Conservation (phyloP, 2,329 filamentous ascomycete genomes). For the Clonostachys rosea region DNA sequence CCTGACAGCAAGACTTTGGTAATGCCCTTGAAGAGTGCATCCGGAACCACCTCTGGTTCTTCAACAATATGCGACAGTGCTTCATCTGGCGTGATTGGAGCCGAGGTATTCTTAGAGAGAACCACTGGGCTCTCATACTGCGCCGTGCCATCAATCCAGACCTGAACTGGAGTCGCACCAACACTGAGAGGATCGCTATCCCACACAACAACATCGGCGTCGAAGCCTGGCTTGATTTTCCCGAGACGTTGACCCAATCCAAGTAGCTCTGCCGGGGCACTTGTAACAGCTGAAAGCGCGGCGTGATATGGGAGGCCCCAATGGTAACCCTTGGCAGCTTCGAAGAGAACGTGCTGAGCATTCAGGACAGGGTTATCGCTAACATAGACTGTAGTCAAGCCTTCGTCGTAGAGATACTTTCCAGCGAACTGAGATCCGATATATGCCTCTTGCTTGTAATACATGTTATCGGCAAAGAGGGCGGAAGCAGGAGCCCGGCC, state of each 20-base stretch:
- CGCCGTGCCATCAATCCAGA: constrained; percentile 58
- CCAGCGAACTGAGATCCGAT: constrained; percentile 61
- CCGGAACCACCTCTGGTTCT: constrained; percentile 25
- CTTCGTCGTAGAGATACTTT: constrained; percentile 60
- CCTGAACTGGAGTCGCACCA: constrained; percentile 54
- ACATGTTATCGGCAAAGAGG: constrained; percentile 70
- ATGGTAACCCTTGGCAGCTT: constrained; percentile 54
- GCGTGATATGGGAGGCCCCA: constrained; percentile 58
- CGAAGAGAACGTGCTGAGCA: constrained; percentile 65
- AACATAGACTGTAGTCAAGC: constrained; percentile 64
- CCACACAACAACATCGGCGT: constrained; percentile 50
- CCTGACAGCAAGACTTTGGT: constrained; percentile 43
- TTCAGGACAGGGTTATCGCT: constrained; percentile 68
- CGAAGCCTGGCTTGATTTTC: constrained; percentile 50
- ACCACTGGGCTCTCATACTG: constrained; percentile 54
- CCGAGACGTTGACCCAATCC: constrained; percentile 54
- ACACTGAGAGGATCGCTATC: constrained; percentile 58
- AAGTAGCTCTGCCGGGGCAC: constrained; percentile 52
- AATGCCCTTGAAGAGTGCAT: constrained; percentile 54
- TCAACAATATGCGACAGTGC: constrained; percentile 34
- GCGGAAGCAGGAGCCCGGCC: constrained; percentile 49
- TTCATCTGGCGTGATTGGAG: constrained; percentile 30
- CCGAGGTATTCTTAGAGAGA: constrained; percentile 38
- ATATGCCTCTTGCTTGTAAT: constrained; percentile 66
- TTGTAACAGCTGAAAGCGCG: constrained; percentile 53